Evolutionary conservation across 2,329 filamentous ascomycete genomes (phyloP).

Genomic region (Teratosphaeria destructans): DNA sequence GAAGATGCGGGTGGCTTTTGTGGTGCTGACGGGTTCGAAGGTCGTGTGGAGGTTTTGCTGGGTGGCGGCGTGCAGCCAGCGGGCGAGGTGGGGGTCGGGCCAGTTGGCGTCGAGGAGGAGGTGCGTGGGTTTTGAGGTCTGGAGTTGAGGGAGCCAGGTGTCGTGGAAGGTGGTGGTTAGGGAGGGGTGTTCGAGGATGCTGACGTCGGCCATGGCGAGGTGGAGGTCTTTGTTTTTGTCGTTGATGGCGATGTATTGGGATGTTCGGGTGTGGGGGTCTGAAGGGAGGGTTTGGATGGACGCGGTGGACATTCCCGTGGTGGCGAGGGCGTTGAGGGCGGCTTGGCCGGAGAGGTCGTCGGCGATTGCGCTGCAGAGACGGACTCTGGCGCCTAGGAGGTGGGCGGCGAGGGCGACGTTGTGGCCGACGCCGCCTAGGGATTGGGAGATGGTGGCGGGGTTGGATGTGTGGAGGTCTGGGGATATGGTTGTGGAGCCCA

Average conservation of each 20-base stretch:
- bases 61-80: constrained; percentile 56
- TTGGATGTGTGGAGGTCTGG: constrained; percentile 71
- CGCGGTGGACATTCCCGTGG: constrained; percentile 52
- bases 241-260: constrained; percentile 87
- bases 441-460: constrained; percentile 67
- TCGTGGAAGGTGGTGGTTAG: constrained; percentile 30
- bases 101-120: constrained; percentile 84
- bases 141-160: constrained; percentile 52
- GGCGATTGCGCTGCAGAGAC: constrained; percentile 70
- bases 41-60: constrained; percentile 47
- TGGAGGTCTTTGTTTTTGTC: constrained; percentile 71
- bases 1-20: constrained; percentile 66
- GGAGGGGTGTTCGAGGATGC: constrained; percentile 51
- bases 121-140: constrained; percentile 55
- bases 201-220: constrained; percentile 95
- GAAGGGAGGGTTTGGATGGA: constrained; percentile 44
- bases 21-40: constrained; percentile 81
- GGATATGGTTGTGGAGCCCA: constrained; percentile 27
- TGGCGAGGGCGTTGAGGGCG: constrained; percentile 55
- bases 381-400: constrained; percentile 53
- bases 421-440: constrained; percentile 80
- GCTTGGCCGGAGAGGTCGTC: constrained; percentile 69
- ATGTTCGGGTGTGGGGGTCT: constrained; percentile 53
- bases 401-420: constrained; percentile 84
- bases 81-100: constrained; percentile 53